Percentiles rank a stretch among this genome's conserved stretches.
These are phyloP conservation scores for Tilletia setariae DNA, from an alignment of 1,284 basidiomycete species.

Conservation along the genomic window DNA sequence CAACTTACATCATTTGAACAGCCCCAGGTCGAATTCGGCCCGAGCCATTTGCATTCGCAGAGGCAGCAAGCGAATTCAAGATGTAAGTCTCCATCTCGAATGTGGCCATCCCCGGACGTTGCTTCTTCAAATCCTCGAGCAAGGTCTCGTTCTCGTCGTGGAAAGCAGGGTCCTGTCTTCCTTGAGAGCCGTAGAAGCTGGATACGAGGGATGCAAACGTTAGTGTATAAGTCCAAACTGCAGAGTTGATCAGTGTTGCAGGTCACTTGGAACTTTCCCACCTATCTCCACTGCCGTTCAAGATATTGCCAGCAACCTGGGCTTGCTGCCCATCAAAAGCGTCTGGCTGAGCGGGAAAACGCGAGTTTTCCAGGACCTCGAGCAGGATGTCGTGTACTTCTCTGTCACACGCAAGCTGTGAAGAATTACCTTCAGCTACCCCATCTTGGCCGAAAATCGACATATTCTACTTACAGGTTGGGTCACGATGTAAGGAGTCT, in stretches of 20 bases:
- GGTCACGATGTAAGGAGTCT: slow-evolving; percentile 66
- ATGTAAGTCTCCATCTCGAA: slow-evolving; percentile 59
- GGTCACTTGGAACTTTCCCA: not conserved
- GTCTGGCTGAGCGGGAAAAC: slow-evolving; percentile 3
- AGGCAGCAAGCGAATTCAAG: slow-evolving; percentile 43
- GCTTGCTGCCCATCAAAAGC: slow-evolving; percentile 26
- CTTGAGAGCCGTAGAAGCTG: slow-evolving; percentile 81
- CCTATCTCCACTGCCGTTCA: slow-evolving; percentile 39
- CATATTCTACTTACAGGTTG: slow-evolving; percentile 56
- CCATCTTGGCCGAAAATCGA: not conserved
- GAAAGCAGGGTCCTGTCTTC: slow-evolving; percentile 69
- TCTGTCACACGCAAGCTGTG: slow-evolving; percentile 62
- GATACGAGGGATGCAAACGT: not conserved
- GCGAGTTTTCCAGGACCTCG: slow-evolving; percentile 25
- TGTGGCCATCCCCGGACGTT: slow-evolving; percentile 59
- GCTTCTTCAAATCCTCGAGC: slow-evolving; percentile 61
- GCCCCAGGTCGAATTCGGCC: slow-evolving; percentile 68
- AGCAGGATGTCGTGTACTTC: slow-evolving; percentile 58
- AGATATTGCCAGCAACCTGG: slow-evolving; percentile 31
- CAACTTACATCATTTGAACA: slow-evolving; percentile 68
- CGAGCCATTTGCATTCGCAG: slow-evolving; percentile 27
- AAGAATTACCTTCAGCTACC: not conserved
- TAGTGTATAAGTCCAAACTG: too few species aligned
- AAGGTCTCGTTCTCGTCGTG: slow-evolving; percentile 70
- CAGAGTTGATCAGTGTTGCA: too few species aligned